Base-by-base conservation (phyloP, 177 flowering plant genomes). In the Telopea speciosissima region DNA sequence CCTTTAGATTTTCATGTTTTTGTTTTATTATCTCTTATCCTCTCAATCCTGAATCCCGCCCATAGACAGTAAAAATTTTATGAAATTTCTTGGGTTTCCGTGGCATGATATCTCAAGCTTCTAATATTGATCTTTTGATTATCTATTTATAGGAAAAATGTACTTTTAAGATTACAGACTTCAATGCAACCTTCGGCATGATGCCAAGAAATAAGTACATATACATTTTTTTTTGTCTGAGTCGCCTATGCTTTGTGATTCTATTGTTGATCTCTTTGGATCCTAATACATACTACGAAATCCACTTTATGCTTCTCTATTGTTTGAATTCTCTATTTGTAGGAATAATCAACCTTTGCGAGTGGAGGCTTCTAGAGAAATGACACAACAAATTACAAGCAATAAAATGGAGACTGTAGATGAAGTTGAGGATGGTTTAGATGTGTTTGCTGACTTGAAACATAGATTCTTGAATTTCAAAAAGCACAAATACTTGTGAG, bases 401-500 rank as follows among this genome's bases (percentile, higher is more conserved):
- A 71, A 71, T 56, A 73, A 80, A 70, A 40, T 72, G 69, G 81
- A 81, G 72, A 76, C 40, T 40, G 22, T 42, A 62, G 81, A 54
- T 4, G 76, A 72, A 70, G 66, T 68, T 54, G 81, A 80, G 71
- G 49, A 65, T 49, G 82, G 68, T 8, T 3, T n/a, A 33, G 83
- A 82, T 73, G 71, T 71, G 31, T 96, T 96, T 74, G 76, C 68
- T 69, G 86, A 83, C 73, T 71, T 96, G 83, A 88, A 84, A 74
- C 76, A 83, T 36, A 85, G 92, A 62, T 96, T 96, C 74, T 74
- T 91, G 67, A 83, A 78, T 64, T 93, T 96, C 82, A 96, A 91
- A 70, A 84, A 77, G 75, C 79, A 84, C 14, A 89, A 80, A 69
- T 96, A 82, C 83, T 70, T 83, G 99, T 96, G 84, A 87, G 97